Base-by-base conservation (phyloP, 169 alveolate genomes). In the Miamiensis avidus region DNA sequence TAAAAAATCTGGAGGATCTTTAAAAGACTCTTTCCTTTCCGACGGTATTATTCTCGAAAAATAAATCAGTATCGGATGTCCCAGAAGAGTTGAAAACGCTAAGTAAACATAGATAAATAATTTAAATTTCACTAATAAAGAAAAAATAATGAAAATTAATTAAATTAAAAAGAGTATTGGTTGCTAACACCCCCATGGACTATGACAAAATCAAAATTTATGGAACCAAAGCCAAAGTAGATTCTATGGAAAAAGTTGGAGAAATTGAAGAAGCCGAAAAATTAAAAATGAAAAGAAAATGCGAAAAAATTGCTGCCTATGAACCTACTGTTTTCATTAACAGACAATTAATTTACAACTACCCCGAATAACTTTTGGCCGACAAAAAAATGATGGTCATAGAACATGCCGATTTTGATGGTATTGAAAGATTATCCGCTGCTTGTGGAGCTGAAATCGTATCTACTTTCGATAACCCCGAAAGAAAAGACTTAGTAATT, bases 351-450 rank as follows among this genome's bases (percentile, higher is more conserved):
- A 99, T 99, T 65, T 99, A 99, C 94, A 99, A 99, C 96, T 99
- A 99, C 91, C 99, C 99, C 1, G 99, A 99, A 90, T 98, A 98
- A 91, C 89, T 98, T 31, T 95, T 99, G 93, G 98, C 98, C 76
- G 99, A 98, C 65, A 93, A 95, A 74, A 99, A 99, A 64, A 97
- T 99, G 72, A 97, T 98, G 98, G 99, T 99, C 34, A 99, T 99
- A 77, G 99, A 99, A 92, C 99, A 99, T 88, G 99, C 99, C 72
- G 99, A 99, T 92, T 99, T 99, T 85, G 99, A 99, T 89, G 99
- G 99, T 75, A 99, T 98, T 95, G 99, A 99, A 96, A 97, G 99
- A 89, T 97, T 99, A 79, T 99, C 99, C 26, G 99, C 99, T 25
- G 99, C 99, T 29, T 91, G 98, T 73, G 99, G 99, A 32, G 99